Base-by-base conservation (phyloP, 1,284 basidiomycete species). In the Leccinum subrobustum region DNA sequence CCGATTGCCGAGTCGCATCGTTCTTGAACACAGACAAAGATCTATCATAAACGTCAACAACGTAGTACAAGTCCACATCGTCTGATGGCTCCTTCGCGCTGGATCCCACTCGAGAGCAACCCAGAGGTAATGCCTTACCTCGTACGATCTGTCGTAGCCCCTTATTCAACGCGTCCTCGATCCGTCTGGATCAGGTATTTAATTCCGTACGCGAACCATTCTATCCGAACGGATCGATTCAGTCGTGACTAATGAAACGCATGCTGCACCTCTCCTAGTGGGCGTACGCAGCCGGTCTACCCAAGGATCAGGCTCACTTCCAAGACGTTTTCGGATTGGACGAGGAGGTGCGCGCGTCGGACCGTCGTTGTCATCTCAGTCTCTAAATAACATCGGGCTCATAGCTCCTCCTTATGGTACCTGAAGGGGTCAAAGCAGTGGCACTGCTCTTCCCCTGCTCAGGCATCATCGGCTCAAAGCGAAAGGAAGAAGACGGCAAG, bases 301-400 rank as follows among this genome's bases (percentile, higher is more conserved):
- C 87, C 1, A 73, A 75, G 1, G 73, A 80, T 4, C 77, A 82
- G 23, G 81, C 84, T 7, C 77, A 82, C 44, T 96, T 96, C 70
- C 80, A 83, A 61, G 94, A 96, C 72, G 81, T 95, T 39, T 96
- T 87, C 69, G 92, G 91, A 2, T 78, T 96, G 33, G 94, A 96
- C 64, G 75, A 81, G 1, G 91, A 89, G 68, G 88, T 88, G 58
- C 37, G 77, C 29, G 3, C 14, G 18, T 60, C 48, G 25, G 37
- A 35, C 9, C 8, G 14, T 23, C 16, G 6, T 53, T 18, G 6
- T 33, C 35, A 27, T 11, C 3, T 29, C 31, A 5, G n/a, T 53
- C 33, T 44, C 35, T 55, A 18, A n/a, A 18, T 29, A 6, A 29
- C n/a, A 51, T 33, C 18, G 33, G 12, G 23, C 4, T 20, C 47